Conservation (phyloP, 768 basidiomycete genomes). For the Mrakia frigida region DNA sequence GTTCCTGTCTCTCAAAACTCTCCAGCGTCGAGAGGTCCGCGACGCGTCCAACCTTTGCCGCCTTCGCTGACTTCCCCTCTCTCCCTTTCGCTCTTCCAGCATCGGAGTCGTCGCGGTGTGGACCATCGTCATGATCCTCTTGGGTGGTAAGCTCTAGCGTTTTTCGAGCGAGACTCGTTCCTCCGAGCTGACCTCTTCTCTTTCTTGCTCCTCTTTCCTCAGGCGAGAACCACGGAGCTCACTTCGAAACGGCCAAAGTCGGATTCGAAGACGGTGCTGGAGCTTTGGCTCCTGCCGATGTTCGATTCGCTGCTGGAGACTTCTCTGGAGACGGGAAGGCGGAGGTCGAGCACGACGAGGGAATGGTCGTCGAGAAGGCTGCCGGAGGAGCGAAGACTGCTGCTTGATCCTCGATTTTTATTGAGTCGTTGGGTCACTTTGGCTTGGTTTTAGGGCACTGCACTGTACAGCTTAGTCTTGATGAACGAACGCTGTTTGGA, state of each 20-base stretch:
- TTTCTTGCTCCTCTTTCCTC: not conserved
- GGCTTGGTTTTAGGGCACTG: too few species aligned
- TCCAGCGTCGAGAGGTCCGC: too few species aligned
- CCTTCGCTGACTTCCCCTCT: not conserved
- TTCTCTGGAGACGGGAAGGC: not conserved
- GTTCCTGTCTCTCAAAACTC: conserved; percentile 50
- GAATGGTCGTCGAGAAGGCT: not conserved
- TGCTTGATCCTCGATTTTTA: too few species aligned
- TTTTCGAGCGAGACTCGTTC: not conserved
- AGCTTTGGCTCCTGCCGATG: conserved; percentile 17
- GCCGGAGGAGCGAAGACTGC: too few species aligned
- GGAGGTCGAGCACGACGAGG: not conserved
- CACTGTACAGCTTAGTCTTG: too few species aligned
- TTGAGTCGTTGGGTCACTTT: too few species aligned
- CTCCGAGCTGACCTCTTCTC: not conserved
- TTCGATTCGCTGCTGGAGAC: not conserved
- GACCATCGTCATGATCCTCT: not conserved
- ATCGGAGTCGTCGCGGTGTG: not conserved
- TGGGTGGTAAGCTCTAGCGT: not conserved
- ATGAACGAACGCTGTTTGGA: too few species aligned
- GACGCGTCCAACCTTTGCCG: conserved; percentile 35
- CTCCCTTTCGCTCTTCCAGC: too few species aligned
- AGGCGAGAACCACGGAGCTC: conserved; percentile 57
- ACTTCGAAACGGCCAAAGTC: conserved; percentile 75
- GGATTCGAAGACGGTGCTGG: conserved; percentile 73